These are phyloP conservation scores for Daldinia eschscholtzii DNA, from an alignment of 2,329 filamentous ascomycete species.

Conservation along the genomic window DNA sequence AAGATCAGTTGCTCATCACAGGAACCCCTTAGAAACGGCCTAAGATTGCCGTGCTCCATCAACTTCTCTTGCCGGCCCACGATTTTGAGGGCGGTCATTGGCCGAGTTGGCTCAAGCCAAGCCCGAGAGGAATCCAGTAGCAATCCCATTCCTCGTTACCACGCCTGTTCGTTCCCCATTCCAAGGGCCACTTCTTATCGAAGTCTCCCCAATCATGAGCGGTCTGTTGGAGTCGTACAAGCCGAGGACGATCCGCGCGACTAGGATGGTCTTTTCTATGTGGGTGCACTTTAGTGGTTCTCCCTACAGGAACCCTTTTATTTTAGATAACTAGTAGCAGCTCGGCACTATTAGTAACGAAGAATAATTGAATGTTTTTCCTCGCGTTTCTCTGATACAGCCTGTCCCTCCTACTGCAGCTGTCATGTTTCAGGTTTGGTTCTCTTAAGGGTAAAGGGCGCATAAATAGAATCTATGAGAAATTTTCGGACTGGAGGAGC, in stretches of 20 bases:
- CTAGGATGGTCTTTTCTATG: constrained; percentile 9
- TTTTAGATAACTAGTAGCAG: constrained; percentile 4
- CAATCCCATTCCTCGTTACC: constrained; percentile 44
- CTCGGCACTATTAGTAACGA: constrained; percentile 17
- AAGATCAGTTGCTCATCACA: constrained; percentile 43
- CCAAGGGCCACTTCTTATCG: constrained; percentile 35
- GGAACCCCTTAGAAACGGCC: constrained; percentile 42
- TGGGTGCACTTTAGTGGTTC: constrained; percentile 24
- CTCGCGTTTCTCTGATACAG: constrained; percentile 18
- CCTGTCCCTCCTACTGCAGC: constrained; percentile 5
- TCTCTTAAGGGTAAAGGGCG: background rate
- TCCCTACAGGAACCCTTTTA: constrained; percentile 22
- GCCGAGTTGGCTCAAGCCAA: constrained; percentile 35
- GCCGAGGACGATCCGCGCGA: constrained; percentile 40
- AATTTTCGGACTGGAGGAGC: background rate
- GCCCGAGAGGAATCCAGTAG: constrained; percentile 43
- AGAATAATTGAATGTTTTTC: constrained; percentile 6
- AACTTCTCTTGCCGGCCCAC: constrained; percentile 28
- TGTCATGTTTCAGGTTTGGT: constrained; percentile 13
- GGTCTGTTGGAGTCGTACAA: constrained; percentile 40
- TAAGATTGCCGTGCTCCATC: constrained; percentile 41
- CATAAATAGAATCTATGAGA: constrained; percentile 4
- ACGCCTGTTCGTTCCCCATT: constrained; percentile 42
- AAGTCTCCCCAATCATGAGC: constrained; percentile 40
- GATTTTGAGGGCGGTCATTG: constrained; percentile 27